Conservation (phyloP, 2,329 filamentous ascomycete species). For the Penicillium sp. region DNA sequence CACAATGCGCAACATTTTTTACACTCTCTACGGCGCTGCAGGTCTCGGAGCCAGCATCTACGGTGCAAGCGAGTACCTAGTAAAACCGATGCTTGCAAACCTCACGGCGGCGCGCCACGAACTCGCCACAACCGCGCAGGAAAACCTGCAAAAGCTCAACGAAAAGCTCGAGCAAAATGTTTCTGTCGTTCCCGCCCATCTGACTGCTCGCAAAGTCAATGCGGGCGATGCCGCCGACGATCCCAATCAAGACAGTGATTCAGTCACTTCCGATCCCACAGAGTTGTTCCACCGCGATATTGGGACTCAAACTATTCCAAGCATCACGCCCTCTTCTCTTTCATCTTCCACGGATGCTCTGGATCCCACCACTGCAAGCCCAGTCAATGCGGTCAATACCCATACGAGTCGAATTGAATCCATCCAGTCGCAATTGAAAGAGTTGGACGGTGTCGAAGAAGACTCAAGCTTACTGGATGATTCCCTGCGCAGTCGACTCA, state of each 20-base stretch:
- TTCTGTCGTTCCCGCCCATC: conserved; percentile 46
- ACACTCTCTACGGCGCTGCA: conserved; percentile 52
- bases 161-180: conserved; percentile 49
- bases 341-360: conserved; percentile 16
- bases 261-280: conserved; percentile 53
- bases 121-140: conserved; percentile 48
- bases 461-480: conserved; percentile 29
- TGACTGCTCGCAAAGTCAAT: conserved; percentile 24
- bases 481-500: conserved; percentile 32
- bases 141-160: conserved; percentile 52
- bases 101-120: conserved; percentile 54
- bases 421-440: conserved; percentile 48
- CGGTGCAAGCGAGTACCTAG: conserved; percentile 53
- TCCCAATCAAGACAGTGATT: conserved; percentile 39
- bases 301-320: conserved; percentile 56
- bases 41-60: conserved; percentile 53
- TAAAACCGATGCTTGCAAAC: conserved; percentile 53
- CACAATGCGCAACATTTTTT: conserved; percentile 51
- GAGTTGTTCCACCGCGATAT: conserved; percentile 60
- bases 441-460: conserved; percentile 41
- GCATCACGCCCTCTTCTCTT: conserved; percentile 19
- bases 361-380: conserved; percentile 14
- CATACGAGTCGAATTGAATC: conserved; percentile 47
- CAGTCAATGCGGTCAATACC: conserved; percentile 24
- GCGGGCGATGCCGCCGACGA: conserved; percentile 31